phyloP scores from a whole-genome alignment of 208 protist species.

The Leishmania major region DNA sequence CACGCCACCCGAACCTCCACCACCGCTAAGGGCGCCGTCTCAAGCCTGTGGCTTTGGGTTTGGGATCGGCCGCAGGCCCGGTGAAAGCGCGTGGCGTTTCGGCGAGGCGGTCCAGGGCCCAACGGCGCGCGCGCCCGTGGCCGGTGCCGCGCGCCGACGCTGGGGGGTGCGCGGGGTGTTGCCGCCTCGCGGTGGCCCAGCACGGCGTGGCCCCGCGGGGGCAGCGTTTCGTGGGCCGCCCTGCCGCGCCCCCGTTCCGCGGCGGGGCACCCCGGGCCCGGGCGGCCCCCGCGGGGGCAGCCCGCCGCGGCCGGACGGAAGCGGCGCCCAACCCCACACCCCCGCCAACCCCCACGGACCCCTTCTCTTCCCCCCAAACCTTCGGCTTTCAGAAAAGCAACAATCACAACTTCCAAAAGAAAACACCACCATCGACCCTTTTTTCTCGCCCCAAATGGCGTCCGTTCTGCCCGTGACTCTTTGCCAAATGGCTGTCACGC shows the following conservation, averaged over 20 bases:
- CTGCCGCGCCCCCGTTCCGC: rapidly evolving
- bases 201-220: no score
- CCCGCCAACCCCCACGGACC: rapidly evolving
- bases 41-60: conserved; percentile 41
- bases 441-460: conserved; percentile 28
- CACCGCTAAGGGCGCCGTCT: conserved; percentile 31
- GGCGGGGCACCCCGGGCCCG: no score
- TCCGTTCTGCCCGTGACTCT: conserved; percentile 78
- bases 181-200: conserved; percentile 22
- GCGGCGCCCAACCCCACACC: no score
- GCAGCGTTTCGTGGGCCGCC: no score
- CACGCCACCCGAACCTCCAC: background rate
- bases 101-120: conserved; percentile 41
- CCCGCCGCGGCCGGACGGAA: no score
- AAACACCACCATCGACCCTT: background rate
- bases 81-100: conserved; percentile 38
- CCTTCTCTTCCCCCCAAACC: background rate
- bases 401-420: background rate
- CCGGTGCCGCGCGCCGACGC: background rate
- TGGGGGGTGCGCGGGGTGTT: background rate
- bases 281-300: no score
- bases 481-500: conserved; percentile 80
- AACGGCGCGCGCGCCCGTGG: conserved; percentile 27
- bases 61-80: conserved; percentile 38
- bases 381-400: background rate